phyloP scores from a whole-genome alignment of 139 green algal genomes.

The Chlamydomonas schloesseri region DNA sequence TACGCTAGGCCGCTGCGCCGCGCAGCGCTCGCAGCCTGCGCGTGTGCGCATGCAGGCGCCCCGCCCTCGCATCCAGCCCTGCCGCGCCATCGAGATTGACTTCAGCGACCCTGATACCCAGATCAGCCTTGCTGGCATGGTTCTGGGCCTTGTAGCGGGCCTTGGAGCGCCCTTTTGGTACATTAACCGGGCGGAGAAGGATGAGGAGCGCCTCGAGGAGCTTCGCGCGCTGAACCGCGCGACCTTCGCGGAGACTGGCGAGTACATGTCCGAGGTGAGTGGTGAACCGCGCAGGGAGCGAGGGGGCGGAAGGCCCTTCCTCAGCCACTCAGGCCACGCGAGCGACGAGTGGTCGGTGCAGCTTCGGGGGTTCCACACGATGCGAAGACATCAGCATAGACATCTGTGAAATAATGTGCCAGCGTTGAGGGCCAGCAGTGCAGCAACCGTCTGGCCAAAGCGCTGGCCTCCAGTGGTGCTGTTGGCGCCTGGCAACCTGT shows the following conservation, averaged over 20 bases:
- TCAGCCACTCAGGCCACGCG: neutral
- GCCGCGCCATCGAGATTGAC: slow-evolving; percentile 81
- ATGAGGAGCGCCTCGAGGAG: slow-evolving; percentile 87
- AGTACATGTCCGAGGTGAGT: slow-evolving; percentile 81
- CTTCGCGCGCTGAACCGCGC: slow-evolving; percentile 85
- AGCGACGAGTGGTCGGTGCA: too few relatives aligned
- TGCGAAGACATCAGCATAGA: too few relatives aligned
- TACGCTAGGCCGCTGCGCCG: neutral
- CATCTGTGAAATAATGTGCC: too few relatives aligned
- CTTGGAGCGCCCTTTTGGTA: slow-evolving; percentile 85
- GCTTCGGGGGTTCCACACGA: too few relatives aligned
- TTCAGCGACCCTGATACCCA: slow-evolving; percentile 68
- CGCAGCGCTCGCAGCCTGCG: slow-evolving; percentile 17
- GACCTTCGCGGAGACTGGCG: slow-evolving; percentile 82
- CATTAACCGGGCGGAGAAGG: slow-evolving; percentile 76
- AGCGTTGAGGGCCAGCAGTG: too few relatives aligned
- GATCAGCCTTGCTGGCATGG: slow-evolving; percentile 43
- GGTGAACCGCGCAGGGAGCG: too few relatives aligned
- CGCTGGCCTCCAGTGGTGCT: too few relatives aligned
- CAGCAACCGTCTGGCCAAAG: too few relatives aligned
- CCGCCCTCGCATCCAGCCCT: slow-evolving; percentile 1
- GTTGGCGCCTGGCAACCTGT: too few relatives aligned
- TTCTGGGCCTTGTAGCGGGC: slow-evolving; percentile 63
- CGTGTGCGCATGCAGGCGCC: neutral
- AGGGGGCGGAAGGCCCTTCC: neutral